These are phyloP conservation scores for Cadophora malorum DNA, from an alignment of 2,329 filamentous ascomycete genomes.

Conservation along the genomic window DNA sequence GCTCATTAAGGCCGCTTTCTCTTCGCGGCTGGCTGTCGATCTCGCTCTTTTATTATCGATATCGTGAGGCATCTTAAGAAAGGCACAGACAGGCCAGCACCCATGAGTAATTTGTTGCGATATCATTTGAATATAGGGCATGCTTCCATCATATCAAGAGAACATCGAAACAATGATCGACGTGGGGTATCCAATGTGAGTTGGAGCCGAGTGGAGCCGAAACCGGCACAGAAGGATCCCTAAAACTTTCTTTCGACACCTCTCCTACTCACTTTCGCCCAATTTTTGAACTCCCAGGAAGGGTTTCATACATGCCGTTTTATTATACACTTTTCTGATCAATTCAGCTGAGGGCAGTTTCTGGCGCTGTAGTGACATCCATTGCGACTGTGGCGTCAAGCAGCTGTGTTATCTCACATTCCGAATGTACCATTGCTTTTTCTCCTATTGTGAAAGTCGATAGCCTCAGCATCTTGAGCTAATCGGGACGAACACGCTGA, in stretches of 20 bases:
- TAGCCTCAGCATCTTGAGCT: not conserved
- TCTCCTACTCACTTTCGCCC: not conserved
- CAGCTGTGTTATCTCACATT: not conserved
- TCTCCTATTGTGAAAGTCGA: not conserved
- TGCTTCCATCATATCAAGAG: not conserved
- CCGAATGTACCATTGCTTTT: not conserved
- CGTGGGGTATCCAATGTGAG: not conserved
- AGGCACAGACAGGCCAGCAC: not conserved
- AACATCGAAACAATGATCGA: not conserved
- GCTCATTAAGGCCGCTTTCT: not conserved
- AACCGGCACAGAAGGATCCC: not conserved
- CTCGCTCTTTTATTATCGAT: not conserved
- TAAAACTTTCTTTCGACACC: not conserved
- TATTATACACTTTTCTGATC: not conserved
- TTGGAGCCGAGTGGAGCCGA: not conserved
- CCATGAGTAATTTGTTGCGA: not conserved
- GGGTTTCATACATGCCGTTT: not conserved
- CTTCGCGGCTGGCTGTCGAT: not conserved
- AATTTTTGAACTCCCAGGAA: not conserved
- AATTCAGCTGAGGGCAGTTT: not conserved
- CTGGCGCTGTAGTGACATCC: not conserved
- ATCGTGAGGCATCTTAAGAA: not conserved
- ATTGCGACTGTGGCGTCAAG: not conserved
- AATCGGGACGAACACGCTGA: constrained; percentile 17
- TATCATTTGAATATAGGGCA: not conserved